Base-by-base conservation (phyloP, 2,329 filamentous ascomycete genomes). In the Salinomyces thailandicus region DNA sequence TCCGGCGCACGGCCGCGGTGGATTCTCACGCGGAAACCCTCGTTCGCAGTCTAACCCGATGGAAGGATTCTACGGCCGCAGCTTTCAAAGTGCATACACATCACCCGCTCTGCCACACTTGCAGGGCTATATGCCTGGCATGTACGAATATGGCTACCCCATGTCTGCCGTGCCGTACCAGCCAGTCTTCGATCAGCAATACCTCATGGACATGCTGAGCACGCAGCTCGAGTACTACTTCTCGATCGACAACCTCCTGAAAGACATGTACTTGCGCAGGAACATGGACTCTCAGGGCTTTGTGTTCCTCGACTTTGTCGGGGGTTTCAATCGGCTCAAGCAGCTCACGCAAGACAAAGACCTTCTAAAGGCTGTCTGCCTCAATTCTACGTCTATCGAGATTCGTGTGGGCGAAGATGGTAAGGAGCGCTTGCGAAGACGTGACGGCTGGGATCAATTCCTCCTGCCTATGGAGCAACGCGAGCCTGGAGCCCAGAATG, bases 201-300 rank as follows among this genome's bases (percentile, higher is more conserved):
- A 69, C 22, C 50, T 77, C 20, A 62, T 74, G 44, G 60, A 59
- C 55, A 73, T 73, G 72, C 73, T 75, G 53, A 71, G 67, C 44
- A 72, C 68, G 50, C 77, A 79, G 53, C 42, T 60, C 24, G 85
- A 94, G 53, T 98, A 95, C 66, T 98, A 98, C 62, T 94, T 98
- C 63, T 96, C 89, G 0, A 74, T 94, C 18, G 84, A 95, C 54
- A 98, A 98, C 57, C 71, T 96, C 33, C 83, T 85, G 71, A 95
- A 94, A 62, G 91, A 98, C 54, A 71, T 84, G 53, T 96, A 78
- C 61, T 70, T 98, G 41, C 80, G 91, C 39, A 79, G 76, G 52
- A 79, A 87, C 50, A 96, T 98, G 91, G 89, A 98, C 57, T 84
- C 82, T 1, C 84, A 96, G 59, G 91, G 91, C 13, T 96, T 87